phyloP scores from a whole-genome alignment of 2,329 filamentous ascomycete species.

The Ceratocystis ficicola region DNA sequence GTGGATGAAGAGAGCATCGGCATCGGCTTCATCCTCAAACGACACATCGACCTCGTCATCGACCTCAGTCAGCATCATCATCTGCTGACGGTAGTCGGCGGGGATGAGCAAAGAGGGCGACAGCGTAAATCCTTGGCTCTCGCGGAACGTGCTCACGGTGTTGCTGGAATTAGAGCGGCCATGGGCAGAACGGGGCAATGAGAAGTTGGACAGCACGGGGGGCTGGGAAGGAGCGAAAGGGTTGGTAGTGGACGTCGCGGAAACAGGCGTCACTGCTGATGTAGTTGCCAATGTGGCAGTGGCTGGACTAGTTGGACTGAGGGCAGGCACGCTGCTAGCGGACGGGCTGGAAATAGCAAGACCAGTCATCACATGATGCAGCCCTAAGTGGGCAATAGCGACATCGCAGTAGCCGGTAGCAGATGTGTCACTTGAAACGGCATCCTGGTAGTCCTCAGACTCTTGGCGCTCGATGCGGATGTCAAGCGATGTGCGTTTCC shows the following conservation, averaged over 20 bases:
- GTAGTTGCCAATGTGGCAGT: slow-evolving; percentile 23
- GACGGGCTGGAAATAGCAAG: slow-evolving; percentile 17
- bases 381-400: slow-evolving; percentile 27
- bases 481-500: slow-evolving; percentile 48
- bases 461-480: slow-evolving; percentile 23
- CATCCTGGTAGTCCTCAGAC: slow-evolving; percentile 20
- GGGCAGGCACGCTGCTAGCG: slow-evolving; percentile 37
- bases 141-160: slow-evolving; percentile 43
- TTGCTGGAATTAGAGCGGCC: slow-evolving; percentile 33
- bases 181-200: slow-evolving; percentile 36
- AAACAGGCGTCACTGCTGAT: slow-evolving; percentile 20
- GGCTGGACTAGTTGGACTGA: slow-evolving; percentile 39
- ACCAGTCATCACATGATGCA: slow-evolving; percentile 21
- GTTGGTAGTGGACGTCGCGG: slow-evolving; percentile 28
- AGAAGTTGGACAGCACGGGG: slow-evolving; percentile 38
- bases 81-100: slow-evolving; percentile 37
- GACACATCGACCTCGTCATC: slow-evolving; percentile 22
- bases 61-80: slow-evolving; percentile 20
- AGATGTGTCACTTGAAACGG: background rate
- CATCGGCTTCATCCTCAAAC: slow-evolving; percentile 20
- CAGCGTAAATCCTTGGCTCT: slow-evolving; percentile 46
- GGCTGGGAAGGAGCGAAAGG: slow-evolving; percentile 35
- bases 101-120: slow-evolving; percentile 53
- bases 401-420: slow-evolving; percentile 23
- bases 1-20: slow-evolving; percentile 23